Base-by-base conservation (phyloP, 805 yeast genomes). In the Candida vaughaniae region DNA sequence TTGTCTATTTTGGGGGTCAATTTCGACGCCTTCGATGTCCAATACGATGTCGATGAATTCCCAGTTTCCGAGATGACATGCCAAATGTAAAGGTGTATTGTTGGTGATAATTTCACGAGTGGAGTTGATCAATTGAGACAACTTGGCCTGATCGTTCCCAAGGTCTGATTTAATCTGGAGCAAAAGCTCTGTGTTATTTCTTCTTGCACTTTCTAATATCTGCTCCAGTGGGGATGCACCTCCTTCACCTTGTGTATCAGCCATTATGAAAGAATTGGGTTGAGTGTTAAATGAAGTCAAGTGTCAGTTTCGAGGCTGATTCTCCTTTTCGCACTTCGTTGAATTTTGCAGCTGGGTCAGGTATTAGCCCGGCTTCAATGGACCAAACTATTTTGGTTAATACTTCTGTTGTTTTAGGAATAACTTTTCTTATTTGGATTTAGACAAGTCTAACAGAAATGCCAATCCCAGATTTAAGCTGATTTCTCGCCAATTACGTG, bases 11-110 rank as follows among this genome's bases (percentile, higher is more conserved):
- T 62, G 56, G 1, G 96, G 93, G 58, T 93, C 96, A 20, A 90
- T 80, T 48, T 90, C 96, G 14, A 90, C 89, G 2, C 93, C 96
- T 42, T 86, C 95, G 37, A 83, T 81, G 58, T 91, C 97, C 42
- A 91, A 69, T 14, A 91, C 65, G 34, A 73, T 63, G 56, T 91
- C 97, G 53, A 93, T 68, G 23, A 85, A 85, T 51, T 89, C 96
- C 75, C 82, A 86, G 37, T 86, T 78, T 3, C 98, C 99, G 47
- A 80, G 73, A 41, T 73, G 73, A 26, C 93, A 84, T 23, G 95
- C 85, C 22, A 93, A 60, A 62, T 91, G 98, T 28, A 91, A 67
- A 2, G 95, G 77, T 1, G 89, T 66, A 65, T 87, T 85, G 6
- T 89, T 90, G 23, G 88, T 72, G 35, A 95, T 81, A 49, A 88